A percentile compares a stretch with the other conserved stretches of the same genome.
These are phyloP conservation scores for Yamadazyma songkhlaensis DNA, from an alignment of 1,139 yeast species.

Conservation along the genomic window DNA sequence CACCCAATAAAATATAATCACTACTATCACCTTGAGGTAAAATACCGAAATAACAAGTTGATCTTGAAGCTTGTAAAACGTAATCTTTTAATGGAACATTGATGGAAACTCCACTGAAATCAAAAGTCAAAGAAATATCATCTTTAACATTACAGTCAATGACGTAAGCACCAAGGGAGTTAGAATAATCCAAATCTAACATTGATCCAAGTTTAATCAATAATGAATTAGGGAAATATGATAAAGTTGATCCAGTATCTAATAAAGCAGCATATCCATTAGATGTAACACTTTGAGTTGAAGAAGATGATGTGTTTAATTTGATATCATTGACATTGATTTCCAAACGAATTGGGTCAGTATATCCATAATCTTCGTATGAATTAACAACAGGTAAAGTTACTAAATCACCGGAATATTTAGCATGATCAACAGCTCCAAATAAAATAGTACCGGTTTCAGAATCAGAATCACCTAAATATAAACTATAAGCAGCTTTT, in stretches of 20 bases:
- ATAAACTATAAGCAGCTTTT: constrained; percentile 51
- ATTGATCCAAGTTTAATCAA: constrained; percentile 25
- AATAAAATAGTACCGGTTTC: constrained; percentile 47
- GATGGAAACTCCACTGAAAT: constrained; percentile 39
- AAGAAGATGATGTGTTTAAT: constrained; percentile 11
- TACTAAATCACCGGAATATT: constrained; percentile 44
- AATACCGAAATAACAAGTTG: constrained; percentile 30
- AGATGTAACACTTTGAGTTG: constrained; percentile 14
- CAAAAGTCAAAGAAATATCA: constrained; percentile 23
- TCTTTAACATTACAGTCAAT: constrained; percentile 20
- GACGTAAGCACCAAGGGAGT: constrained; percentile 21
- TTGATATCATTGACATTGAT: constrained; percentile 21
- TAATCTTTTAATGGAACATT: constrained; percentile 34
- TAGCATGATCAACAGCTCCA: constrained; percentile 57
- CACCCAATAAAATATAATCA: constrained; percentile 52
- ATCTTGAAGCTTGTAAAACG: constrained; percentile 13
- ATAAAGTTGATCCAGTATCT: constrained; percentile 45
- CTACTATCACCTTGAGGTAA: constrained; percentile 19
- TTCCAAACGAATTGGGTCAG: constrained; percentile 25
- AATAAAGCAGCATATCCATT: constrained; percentile 30
- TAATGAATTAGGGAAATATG: constrained; percentile 29
- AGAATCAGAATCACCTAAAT: constrained; percentile 33
- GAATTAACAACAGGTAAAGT: constrained; percentile 30
- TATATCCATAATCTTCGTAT: constrained; percentile 15
- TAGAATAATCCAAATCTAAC: constrained; percentile 24